Conservation (phyloP, 805 yeast species). For the Wickerhamiella azymoides region DNA sequence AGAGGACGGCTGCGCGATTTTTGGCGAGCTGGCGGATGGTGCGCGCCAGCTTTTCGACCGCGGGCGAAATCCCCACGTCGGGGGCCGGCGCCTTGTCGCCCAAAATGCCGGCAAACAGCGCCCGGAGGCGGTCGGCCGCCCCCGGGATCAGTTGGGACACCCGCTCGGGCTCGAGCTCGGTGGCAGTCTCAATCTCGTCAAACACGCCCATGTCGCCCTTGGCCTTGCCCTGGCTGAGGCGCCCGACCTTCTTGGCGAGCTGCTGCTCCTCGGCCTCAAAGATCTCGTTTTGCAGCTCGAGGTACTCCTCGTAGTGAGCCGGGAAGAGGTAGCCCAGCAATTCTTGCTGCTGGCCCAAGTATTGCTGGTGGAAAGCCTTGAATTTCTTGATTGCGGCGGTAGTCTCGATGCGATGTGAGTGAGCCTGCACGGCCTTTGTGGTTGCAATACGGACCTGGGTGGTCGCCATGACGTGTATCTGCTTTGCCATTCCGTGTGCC, state of each 20-base stretch:
- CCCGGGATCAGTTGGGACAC: conserved; percentile 35
- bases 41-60: conserved; percentile 59
- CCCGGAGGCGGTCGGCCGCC: conserved; percentile 29
- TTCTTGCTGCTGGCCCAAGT: background rate
- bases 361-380: conserved; percentile 12
- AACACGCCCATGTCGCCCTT: conserved; percentile 39
- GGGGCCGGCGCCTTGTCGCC: conserved; percentile 16
- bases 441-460: background rate
- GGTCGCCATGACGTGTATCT: background rate
- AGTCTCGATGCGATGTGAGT: conserved; percentile 5
- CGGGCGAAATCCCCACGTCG: conserved; percentile 59
- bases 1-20: conserved; percentile 38
- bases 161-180: conserved; percentile 15
- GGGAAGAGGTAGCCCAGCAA: conserved; percentile 1
- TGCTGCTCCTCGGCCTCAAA: conserved; percentile 10
- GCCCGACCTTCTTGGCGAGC: conserved; percentile 21
- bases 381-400: conserved; percentile 14
- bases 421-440: conserved; percentile 5
- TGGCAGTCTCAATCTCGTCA: conserved; percentile 42
- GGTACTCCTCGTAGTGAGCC: background rate
- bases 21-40: conserved; percentile 52
- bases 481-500: background rate
- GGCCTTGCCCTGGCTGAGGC: conserved; percentile 3
- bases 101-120: background rate
- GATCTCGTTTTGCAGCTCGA: conserved; percentile 8